Evolutionary conservation across 306 rosid species (phyloP), one percentile per base, ranked within the genome.

Genomic region (Trifolium subterraneum): DNA sequence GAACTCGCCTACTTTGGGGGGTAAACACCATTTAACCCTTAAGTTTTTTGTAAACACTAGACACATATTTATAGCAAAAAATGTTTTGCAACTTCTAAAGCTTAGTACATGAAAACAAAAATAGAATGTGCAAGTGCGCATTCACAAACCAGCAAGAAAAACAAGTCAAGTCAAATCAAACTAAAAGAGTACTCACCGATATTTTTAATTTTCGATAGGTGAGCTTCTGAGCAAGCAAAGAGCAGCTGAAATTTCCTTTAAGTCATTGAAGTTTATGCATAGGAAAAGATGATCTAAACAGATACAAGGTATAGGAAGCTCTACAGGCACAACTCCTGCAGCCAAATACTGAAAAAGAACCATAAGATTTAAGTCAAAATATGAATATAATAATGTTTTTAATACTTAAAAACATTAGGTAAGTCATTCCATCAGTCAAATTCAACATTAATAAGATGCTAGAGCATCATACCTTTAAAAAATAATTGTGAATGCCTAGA

Each of bases 131-230:
- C 39, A 35, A 35, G 39, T 8, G 9, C 39, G 9, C 2, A n/a
- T n/a, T n/a, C 39, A 35, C 39, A 35, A 35, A 35, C 2, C 0
- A 7, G 10, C 39, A 35, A 33, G 8, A 8, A 31, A 31, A 31
- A 6, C 35, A 31, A 22, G 25, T 2, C 4, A 33, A 35, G 9
- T 35, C 39, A 35, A 35, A 8, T 1, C 9, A 35, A 35, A 7
- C 39, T 7, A 35, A 35, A 52, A 48, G 50, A 70, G 78, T 48
- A 75, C 90, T 86, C 61, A 88, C 90, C 86, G 75, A 59, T 70
- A 88, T 71, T 80, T 88, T 88, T 51, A 84, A 65, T 14, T 82
- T 88, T 72, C 72, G 90, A 27, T 80, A 36, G 88, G 93, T 14
- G 81, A 86, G 82, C 87, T 86, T 80, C 81, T 78, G 35, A 88